Conservation (phyloP, 2,329 filamentous ascomycete genomes). For the Cytospora schulzeri region DNA sequence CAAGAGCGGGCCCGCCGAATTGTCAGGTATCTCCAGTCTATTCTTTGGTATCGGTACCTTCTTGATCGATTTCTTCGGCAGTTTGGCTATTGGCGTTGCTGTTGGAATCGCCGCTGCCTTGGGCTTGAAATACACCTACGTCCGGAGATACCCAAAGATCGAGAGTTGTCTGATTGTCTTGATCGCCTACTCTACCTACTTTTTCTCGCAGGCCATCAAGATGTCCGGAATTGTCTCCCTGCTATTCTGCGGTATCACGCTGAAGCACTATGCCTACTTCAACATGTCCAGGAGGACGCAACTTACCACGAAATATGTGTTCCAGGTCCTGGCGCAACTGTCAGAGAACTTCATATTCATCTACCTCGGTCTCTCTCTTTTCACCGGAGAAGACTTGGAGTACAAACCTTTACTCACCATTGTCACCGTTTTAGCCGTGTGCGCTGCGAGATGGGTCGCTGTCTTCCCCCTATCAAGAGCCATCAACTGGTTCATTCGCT, state of each 20-base stretch:
- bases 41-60: conserved; percentile 94
- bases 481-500: conserved; percentile 92
- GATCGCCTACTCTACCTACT: conserved; percentile 95
- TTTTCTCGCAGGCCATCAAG: conserved; percentile 93
- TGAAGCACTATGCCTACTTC: conserved; percentile 99
- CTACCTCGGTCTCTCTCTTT: conserved; percentile 91
- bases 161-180: conserved; percentile 93
- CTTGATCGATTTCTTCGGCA: conserved; percentile 94
- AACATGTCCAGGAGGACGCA: conserved; percentile 99
- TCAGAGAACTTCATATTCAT: conserved; percentile 99
- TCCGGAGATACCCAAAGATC: conserved; percentile 90
- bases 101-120: conserved; percentile 88
- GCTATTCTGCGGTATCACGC: conserved; percentile 94
- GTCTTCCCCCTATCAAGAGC: conserved; percentile 89
- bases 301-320: conserved; percentile 96
- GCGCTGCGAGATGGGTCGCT: conserved; percentile 86
- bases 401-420: conserved; percentile 97
- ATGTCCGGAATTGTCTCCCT: conserved; percentile 98
- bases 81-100: conserved; percentile 82
- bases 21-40: conserved; percentile 77
- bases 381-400: conserved; percentile 83
- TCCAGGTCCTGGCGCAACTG: conserved; percentile 90
- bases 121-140: conserved; percentile 90
- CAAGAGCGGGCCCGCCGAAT: conserved; percentile 71
- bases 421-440: conserved; percentile 88